Conservation (phyloP, 805 yeast species). For the Candida maris region DNA sequence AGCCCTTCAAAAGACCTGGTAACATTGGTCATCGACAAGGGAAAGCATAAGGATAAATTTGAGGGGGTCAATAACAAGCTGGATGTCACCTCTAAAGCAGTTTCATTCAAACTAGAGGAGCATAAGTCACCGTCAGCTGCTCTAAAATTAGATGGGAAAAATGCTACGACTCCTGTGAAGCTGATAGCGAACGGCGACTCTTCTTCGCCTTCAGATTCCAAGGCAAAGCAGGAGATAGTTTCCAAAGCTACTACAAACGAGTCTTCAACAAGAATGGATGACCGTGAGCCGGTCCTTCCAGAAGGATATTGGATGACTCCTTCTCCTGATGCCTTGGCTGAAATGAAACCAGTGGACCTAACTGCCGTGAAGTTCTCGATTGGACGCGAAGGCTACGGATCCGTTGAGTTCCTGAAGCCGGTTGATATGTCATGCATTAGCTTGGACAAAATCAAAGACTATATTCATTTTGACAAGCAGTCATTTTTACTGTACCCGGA, state of each 20-base stretch:
- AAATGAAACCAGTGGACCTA: constrained; percentile 58
- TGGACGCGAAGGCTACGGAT: constrained; percentile 78
- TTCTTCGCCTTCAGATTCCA: neutral
- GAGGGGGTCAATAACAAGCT: constrained; percentile 21
- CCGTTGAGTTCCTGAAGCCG: constrained; percentile 70
- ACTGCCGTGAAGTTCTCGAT: constrained; percentile 63
- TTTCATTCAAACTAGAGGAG: constrained; percentile 28
- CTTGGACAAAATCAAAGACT: constrained; percentile 60
- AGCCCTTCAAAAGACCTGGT: constrained; percentile 58
- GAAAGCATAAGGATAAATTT: constrained; percentile 17
- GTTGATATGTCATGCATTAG: constrained; percentile 76
- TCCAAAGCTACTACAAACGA: neutral
- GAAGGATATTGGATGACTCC: constrained; percentile 91
- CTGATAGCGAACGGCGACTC: neutral
- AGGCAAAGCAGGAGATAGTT: neutral
- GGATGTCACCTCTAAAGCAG: constrained; percentile 28
- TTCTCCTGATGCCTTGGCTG: constrained; percentile 55
- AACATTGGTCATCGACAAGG: constrained; percentile 54
- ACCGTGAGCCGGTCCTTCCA: constrained; percentile 22
- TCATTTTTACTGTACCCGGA: constrained; percentile 73
- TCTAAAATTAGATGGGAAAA: neutral
- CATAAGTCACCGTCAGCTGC: neutral
- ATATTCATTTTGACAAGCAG: constrained; percentile 58
- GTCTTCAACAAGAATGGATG: neutral
- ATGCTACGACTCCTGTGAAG: neutral